Evolutionary conservation across 192 early-diverging fungal species (phyloP).

Genomic region (Coemansia asiatica): DNA sequence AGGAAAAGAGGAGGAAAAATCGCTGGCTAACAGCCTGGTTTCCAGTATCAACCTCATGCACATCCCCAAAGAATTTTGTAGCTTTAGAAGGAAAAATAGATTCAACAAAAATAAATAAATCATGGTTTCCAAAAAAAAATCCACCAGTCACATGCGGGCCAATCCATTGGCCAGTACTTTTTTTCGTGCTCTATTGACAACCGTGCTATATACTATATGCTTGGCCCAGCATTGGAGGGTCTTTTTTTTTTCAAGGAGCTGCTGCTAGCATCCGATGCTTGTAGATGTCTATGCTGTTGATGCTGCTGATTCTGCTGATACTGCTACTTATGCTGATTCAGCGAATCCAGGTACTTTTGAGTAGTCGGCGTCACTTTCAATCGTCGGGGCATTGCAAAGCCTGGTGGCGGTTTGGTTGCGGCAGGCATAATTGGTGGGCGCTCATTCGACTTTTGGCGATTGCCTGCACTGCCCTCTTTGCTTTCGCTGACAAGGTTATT

Average conservation of each 20-base stretch:
- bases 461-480: background rate
- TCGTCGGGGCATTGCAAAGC: background rate
- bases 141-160: no score
- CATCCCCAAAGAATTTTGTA: no score
- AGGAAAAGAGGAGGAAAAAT: slow-evolving; percentile 37
- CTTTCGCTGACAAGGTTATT: slow-evolving; percentile 33
- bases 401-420: slow-evolving; percentile 7
- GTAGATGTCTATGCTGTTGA: no score
- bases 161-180: no score
- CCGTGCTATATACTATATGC: no score
- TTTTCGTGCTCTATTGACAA: no score
- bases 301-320: background rate
- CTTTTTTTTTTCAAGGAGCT: no score
- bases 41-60: background rate
- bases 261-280: no score
- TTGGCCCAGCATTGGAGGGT: no score
- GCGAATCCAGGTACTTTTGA: slow-evolving; percentile 51
- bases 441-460: slow-evolving; percentile 2
- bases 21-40: slow-evolving; percentile 1
- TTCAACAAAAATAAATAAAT: background rate
- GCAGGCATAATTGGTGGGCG: no score
- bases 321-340: slow-evolving; percentile 12
- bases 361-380: slow-evolving; percentile 48
- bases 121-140: no score
- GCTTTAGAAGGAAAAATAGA: background rate